phyloP scores from a whole-genome alignment of 169 alveolate genomes.

The Amoebophrya sp. region DNA sequence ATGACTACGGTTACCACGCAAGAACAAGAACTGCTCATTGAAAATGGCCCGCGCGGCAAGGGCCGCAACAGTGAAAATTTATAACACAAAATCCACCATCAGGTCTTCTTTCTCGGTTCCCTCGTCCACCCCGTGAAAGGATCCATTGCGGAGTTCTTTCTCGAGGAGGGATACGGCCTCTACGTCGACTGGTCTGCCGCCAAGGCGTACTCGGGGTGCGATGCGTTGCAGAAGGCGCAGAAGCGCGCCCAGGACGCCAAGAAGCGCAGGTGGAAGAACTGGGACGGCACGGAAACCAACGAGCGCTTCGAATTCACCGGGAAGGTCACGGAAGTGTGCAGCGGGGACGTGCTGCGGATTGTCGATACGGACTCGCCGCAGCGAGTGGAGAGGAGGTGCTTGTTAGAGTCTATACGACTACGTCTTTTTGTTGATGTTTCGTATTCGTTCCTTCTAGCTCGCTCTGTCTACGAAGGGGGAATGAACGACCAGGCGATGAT shows the following conservation, averaged over 20 bases:
- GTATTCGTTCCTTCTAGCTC: no score
- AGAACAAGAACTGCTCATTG: no score
- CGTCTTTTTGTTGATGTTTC: no score
- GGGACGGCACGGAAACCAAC: not conserved
- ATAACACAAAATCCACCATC: no score
- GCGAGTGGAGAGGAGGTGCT: not conserved
- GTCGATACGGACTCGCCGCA: not conserved
- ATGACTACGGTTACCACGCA: no score
- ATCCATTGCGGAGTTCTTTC: not conserved
- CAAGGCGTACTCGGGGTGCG: not conserved
- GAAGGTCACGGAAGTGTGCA: not conserved
- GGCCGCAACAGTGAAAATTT: no score
- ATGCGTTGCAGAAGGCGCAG: not conserved
- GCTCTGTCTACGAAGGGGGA: no score
- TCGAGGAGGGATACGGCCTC: not conserved
- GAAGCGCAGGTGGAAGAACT: not conserved
- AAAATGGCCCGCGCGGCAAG: no score
- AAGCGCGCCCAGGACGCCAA: not conserved
- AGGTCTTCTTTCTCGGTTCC: not conserved
- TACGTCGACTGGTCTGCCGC: not conserved
- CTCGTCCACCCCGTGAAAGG: not conserved
- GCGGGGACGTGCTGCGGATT: not conserved
- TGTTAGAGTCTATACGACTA: no score
- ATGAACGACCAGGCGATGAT: no score
- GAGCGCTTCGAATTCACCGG: not conserved